phyloP scores from a whole-genome alignment of 2,329 filamentous ascomycete species.

The Colletotrichum paranaense region DNA sequence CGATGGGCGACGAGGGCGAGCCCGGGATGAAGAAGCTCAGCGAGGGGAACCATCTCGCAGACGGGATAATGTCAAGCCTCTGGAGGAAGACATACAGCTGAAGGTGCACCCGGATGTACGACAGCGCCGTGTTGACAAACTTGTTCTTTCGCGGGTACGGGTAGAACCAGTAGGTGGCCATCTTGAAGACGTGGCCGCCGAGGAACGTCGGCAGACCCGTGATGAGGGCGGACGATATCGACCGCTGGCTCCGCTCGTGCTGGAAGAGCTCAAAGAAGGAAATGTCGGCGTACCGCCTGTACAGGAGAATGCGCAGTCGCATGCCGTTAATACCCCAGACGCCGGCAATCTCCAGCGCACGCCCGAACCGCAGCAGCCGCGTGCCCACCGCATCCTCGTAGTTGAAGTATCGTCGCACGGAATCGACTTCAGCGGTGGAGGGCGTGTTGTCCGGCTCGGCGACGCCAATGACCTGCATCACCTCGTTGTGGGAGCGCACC shows the following conservation, averaged over 20 bases:
- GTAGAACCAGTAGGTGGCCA: constrained; percentile 38
- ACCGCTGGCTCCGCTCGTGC: constrained; percentile 47
- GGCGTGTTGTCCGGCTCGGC: constrained; percentile 65
- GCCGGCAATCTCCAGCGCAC: constrained; percentile 52
- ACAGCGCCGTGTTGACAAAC: constrained; percentile 38
- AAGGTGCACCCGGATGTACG: constrained; percentile 61
- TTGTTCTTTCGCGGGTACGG: constrained; percentile 33
- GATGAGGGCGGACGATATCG: constrained; percentile 46
- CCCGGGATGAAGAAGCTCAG: constrained; percentile 67
- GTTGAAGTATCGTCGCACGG: constrained; percentile 54
- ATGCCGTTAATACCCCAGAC: constrained; percentile 65
- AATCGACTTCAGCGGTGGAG: constrained; percentile 52
- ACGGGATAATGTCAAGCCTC: constrained; percentile 59
- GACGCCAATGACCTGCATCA: constrained; percentile 72
- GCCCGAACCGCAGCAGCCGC: constrained; percentile 48
- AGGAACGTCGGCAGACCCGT: constrained; percentile 55
- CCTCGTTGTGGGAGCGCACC: constrained; percentile 71
- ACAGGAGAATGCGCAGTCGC: constrained; percentile 66
- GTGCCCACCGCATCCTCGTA: constrained; percentile 61
- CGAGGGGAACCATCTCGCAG: constrained; percentile 54
- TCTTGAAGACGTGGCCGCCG: constrained; percentile 46
- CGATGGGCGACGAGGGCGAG: constrained; percentile 61
- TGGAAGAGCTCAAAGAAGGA: constrained; percentile 59
- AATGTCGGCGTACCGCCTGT: constrained; percentile 59
- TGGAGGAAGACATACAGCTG: constrained; percentile 65